Conservation (phyloP, 129 eudicot species). For the Cynara cardunculus region DNA sequence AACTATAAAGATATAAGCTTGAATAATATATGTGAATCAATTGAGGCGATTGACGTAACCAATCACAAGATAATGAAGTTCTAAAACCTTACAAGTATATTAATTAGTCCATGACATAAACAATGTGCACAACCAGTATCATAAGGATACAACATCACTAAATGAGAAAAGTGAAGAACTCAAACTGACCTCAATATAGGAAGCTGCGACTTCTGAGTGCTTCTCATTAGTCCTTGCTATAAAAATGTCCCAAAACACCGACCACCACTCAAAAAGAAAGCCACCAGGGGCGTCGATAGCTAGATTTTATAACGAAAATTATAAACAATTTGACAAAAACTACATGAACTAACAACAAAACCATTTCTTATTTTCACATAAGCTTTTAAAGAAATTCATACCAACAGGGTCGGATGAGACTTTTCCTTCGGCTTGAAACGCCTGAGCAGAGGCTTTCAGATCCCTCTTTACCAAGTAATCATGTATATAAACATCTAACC, state of each 20-base stretch:
- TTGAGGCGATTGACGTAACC: not conserved
- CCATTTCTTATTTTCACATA: not conserved
- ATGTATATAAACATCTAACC: conserved; percentile 46
- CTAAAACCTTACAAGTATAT: not conserved
- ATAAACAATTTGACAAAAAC: not conserved
- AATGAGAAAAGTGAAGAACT: not conserved
- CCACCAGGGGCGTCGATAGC: conserved; percentile 56
- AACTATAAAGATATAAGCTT: not conserved
- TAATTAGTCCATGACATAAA: not conserved
- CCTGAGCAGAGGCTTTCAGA: conserved; percentile 39
- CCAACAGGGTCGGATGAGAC: conserved; percentile 43
- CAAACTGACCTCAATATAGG: conserved; percentile 35
- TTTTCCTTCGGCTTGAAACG: conserved; percentile 45
- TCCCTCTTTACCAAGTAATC: conserved; percentile 13
- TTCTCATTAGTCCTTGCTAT: conserved; percentile 45
- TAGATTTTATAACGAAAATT: not conserved
- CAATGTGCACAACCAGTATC: not conserved
- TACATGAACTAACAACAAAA: not conserved
- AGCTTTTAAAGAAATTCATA: conserved; percentile 1
- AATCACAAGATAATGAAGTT: not conserved
- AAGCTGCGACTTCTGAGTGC: conserved; percentile 39
- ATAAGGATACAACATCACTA: not conserved
- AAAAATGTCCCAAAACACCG: conserved; percentile 70
- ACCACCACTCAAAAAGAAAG: conserved; percentile 82
- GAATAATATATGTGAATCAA: not conserved